phyloP scores from a whole-genome alignment of 2,329 filamentous ascomycete genomes.

The Botrytis deweyae region DNA sequence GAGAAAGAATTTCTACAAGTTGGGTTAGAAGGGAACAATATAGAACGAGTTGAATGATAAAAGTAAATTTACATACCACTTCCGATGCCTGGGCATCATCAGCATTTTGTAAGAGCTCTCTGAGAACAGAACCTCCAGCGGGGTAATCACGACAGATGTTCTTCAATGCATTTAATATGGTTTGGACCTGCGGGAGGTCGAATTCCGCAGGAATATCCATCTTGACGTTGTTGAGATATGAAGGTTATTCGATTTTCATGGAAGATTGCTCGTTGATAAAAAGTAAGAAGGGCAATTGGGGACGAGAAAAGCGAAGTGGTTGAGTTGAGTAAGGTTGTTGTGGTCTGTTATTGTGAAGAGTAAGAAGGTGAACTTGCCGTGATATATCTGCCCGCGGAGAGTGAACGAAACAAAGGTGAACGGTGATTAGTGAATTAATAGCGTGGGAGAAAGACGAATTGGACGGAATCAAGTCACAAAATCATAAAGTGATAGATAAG shows the following conservation, averaged over 20 bases:
- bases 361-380: not conserved
- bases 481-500: not conserved
- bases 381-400: not conserved
- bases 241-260: not conserved
- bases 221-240: not conserved
- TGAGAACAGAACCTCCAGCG: constrained; percentile 80
- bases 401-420: not conserved
- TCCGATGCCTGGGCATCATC: constrained; percentile 88
- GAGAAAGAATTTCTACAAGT: constrained; percentile 32
- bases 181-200: constrained; percentile 33
- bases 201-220: constrained; percentile 5
- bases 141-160: constrained; percentile 50
- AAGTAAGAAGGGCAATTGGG: not conserved
- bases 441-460: not conserved
- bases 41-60: not conserved
- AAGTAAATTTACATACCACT: constrained; percentile 47
- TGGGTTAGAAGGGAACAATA: constrained; percentile 2
- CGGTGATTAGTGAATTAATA: not conserved
- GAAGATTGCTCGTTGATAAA: not conserved
- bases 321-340: not conserved
- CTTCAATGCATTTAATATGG: constrained; percentile 35
- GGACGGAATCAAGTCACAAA: not conserved
- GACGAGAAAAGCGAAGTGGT: not conserved
- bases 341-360: not conserved
- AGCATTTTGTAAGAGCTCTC: constrained; percentile 95